Evolutionary conservation across 1,284 basidiomycete species (phyloP).

Genomic region (Apiotrichum brassicae): DNA sequence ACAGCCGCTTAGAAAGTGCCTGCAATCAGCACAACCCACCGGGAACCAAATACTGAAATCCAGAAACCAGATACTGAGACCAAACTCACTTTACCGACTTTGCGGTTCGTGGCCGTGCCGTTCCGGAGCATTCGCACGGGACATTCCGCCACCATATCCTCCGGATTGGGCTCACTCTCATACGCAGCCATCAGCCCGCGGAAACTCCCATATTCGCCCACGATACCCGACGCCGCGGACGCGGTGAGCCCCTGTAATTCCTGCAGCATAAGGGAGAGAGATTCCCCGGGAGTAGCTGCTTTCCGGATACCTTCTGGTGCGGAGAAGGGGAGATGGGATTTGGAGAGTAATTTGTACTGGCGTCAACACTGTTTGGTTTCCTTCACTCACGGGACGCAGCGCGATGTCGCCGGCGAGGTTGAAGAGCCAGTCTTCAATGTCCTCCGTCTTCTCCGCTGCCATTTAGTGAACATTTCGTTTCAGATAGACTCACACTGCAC

Average conservation of each 20-base stretch:
- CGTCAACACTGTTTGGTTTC: not conserved
- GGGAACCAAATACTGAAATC: not conserved
- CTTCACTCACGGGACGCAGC: slow-evolving; percentile 36
- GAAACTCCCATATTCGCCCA: slow-evolving; percentile 30
- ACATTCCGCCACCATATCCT: slow-evolving; percentile 30
- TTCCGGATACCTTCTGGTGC: slow-evolving; percentile 27
- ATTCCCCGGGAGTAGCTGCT: slow-evolving; percentile 20
- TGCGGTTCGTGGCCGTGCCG: slow-evolving; percentile 29
- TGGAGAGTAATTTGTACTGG: slow-evolving; percentile 42
- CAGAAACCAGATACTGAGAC: too few species aligned
- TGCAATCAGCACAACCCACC: slow-evolving; percentile 16
- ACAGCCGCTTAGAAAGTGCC: slow-evolving; percentile 34
- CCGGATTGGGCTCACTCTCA: slow-evolving; percentile 30
- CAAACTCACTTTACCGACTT: slow-evolving; percentile 34
- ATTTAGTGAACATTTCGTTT: too few species aligned
- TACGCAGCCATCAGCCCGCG: slow-evolving; percentile 39
- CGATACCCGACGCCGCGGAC: slow-evolving; percentile 36
- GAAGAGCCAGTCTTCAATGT: slow-evolving; percentile 44
- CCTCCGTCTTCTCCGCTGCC: slow-evolving; percentile 43
- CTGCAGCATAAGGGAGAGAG: slow-evolving; percentile 43
- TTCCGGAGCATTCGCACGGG: slow-evolving; percentile 29
- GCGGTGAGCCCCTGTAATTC: slow-evolving; percentile 44
- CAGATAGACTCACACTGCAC: slow-evolving; percentile 35
- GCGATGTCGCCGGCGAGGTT: slow-evolving; percentile 45
- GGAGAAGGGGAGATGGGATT: slow-evolving; percentile 43